Conservation (phyloP, 2,329 filamentous ascomycete genomes). For the Penicillium griseofulvum region DNA sequence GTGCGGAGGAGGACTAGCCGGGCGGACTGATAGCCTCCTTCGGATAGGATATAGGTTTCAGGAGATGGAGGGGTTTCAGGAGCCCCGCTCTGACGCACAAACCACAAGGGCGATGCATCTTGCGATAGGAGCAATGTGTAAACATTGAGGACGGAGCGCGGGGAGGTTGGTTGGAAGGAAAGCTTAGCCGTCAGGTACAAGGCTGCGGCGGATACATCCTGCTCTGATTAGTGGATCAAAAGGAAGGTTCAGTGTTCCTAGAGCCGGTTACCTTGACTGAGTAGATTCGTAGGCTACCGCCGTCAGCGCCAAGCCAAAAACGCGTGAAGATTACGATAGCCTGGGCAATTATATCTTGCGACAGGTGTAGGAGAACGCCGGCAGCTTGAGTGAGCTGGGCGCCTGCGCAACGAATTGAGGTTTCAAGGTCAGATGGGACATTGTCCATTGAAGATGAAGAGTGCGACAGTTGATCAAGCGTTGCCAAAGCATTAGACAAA, state of each 20-base stretch:
- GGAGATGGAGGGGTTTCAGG: slow-evolving; percentile 43
- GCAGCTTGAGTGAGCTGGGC: slow-evolving; percentile 48
- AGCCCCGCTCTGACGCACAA: slow-evolving; percentile 32
- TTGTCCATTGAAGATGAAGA: slow-evolving; percentile 47
- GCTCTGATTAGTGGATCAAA: slow-evolving; percentile 2
- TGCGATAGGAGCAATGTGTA: slow-evolving; percentile 75
- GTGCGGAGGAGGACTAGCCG: slow-evolving; percentile 65
- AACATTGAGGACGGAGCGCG: slow-evolving; percentile 78
- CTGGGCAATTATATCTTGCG: slow-evolving; percentile 81
- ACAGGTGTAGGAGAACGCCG: slow-evolving; percentile 71
- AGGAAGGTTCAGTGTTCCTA: background rate
- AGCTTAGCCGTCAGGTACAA: slow-evolving; percentile 82
- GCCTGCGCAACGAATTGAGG: slow-evolving; percentile 46
- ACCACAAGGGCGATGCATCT: slow-evolving; percentile 53
- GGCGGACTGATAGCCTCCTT: slow-evolving; percentile 66
- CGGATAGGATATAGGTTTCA: slow-evolving; percentile 66
- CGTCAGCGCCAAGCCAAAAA: slow-evolving; percentile 65
- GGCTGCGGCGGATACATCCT: slow-evolving; percentile 79
- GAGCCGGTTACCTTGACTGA: slow-evolving; percentile 38
- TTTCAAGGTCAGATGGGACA: slow-evolving; percentile 42
- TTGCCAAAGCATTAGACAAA: slow-evolving; percentile 47
- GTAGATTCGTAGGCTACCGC: slow-evolving; percentile 45
- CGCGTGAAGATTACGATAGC: slow-evolving; percentile 79
- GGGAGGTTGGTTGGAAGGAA: slow-evolving; percentile 70
- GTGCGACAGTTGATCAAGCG: slow-evolving; percentile 44